Percentiles rank a stretch among this genome's conserved stretches.
phyloP scores from a whole-genome alignment of 2,329 filamentous ascomycete species.

The Colletotrichum theobromicola region DNA sequence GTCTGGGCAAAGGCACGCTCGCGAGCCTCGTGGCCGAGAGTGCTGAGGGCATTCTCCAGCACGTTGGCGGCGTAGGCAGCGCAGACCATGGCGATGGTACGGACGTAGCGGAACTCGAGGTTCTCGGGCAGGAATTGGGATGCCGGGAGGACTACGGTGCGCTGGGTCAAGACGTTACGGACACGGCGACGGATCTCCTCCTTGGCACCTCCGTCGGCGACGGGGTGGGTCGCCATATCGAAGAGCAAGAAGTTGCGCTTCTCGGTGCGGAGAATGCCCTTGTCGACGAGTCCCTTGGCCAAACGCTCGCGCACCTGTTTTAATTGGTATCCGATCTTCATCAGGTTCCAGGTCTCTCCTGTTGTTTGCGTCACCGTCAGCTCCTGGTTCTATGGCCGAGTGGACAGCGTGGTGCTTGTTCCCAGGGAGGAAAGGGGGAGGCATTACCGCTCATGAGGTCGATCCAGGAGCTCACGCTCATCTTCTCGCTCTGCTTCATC shows the following conservation, averaged over 20 bases:
- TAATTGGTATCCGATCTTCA: slow-evolving; percentile 99
- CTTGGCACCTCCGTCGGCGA: slow-evolving; percentile 95
- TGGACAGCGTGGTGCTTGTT: neutral
- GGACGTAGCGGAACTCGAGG: slow-evolving; percentile 90
- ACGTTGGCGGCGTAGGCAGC: slow-evolving; percentile 98
- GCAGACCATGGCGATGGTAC: slow-evolving; percentile 95
- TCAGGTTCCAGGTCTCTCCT: slow-evolving; percentile 99
- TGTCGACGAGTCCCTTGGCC: slow-evolving; percentile 97
- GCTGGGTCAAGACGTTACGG: slow-evolving; percentile 88
- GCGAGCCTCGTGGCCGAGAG: slow-evolving; percentile 89
- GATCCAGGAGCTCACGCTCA: slow-evolving; percentile 99
- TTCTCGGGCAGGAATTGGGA: slow-evolving; percentile 93
- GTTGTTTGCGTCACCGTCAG: slow-evolving; percentile 15
- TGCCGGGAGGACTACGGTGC: slow-evolving; percentile 86
- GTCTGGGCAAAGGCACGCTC: slow-evolving; percentile 97
- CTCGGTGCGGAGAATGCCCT: slow-evolving; percentile 96
- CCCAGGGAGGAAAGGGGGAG: slow-evolving; percentile 10
- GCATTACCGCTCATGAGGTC: slow-evolving; percentile 94
- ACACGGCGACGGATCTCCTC: slow-evolving; percentile 95
- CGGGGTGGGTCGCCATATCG: slow-evolving; percentile 99
- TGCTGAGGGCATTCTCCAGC: slow-evolving; percentile 94
- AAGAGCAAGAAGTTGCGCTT: slow-evolving; percentile 99
- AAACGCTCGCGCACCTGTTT: slow-evolving; percentile 98
- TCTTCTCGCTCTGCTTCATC: slow-evolving; percentile 99
- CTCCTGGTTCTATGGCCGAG: neutral